Conservation (phyloP, 2,329 filamentous ascomycete species). For the Fusarium succisae region DNA sequence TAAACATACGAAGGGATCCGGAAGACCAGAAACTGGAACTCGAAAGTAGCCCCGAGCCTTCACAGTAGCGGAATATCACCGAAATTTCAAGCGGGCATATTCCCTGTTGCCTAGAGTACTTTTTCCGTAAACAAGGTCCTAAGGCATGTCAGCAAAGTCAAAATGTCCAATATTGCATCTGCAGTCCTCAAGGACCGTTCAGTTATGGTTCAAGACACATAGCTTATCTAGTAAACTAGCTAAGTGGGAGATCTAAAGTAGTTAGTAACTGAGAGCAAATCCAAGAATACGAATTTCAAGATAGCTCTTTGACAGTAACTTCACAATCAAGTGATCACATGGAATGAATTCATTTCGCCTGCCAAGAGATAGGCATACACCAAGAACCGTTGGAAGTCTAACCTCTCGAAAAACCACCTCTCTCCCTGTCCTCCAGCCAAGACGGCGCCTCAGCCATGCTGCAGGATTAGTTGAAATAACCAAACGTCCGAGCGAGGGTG, state of each 20-base stretch:
- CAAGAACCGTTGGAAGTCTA: background rate
- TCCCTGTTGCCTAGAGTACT: background rate
- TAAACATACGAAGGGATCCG: background rate
- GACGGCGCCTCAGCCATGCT: background rate
- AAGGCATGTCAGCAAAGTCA: background rate
- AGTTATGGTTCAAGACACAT: background rate
- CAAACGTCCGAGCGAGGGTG: background rate
- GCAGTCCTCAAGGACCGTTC: too few species aligned
- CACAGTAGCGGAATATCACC: background rate
- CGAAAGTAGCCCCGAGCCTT: background rate
- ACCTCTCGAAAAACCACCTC: background rate
- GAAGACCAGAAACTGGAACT: background rate
- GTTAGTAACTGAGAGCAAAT: background rate
- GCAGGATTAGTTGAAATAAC: constrained; percentile 16
- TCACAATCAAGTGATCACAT: background rate
- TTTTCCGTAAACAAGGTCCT: background rate
- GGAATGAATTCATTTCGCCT: background rate
- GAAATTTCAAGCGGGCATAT: background rate
- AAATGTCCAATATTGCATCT: background rate
- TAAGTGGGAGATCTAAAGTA: background rate
- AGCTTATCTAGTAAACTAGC: background rate
- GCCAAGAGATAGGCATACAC: background rate
- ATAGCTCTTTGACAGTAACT: background rate
- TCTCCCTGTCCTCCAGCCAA: background rate
- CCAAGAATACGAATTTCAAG: background rate